Base-by-base conservation (phyloP, 129 eudicot species). In the Dittrichia graveolens region DNA sequence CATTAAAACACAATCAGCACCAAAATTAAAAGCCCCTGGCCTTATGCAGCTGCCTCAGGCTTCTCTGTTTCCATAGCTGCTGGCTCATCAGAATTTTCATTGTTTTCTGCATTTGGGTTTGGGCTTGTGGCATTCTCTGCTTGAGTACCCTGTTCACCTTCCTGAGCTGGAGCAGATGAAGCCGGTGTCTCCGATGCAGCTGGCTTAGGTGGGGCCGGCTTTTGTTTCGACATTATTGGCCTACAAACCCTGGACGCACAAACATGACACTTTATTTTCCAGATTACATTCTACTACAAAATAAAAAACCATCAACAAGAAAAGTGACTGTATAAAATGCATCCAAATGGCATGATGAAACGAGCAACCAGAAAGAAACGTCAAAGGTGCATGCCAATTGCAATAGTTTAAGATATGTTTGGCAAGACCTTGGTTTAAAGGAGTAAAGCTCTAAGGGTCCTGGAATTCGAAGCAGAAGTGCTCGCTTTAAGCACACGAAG, bases 121-220 rank as follows among this genome's bases (percentile, higher is more conserved):
- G 85, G 82, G 40, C 48, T 79, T 1, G 75, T 67, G 7, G 71
- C 79, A 2, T 77, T 85, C 67, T 81, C 65, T 12, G 58, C 16
- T 35, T 48, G 71, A 47, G 86, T 71, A 14, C 84, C 50, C 7
- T 80, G 50, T 50, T 85, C 87, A 9, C 84, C 72, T 15, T 80
- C 85, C 68, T 86, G 88, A 16, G 84, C 38, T 0, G 84, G 80
- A 44, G 92, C 77, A 14, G 89, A 88, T 16, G 96, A 81, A 0
- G 77, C 9, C 0, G 88, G 81, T 37, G 85, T 8, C 70, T 87
- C 97, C 0, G 98, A 92, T 7, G 92, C 48, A 6, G 92, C 77
- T 55, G 95, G 88, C 83, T 94, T 94, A 7, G 88, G 90, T 45
- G 97, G 97, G 24, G 88, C 92, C 5, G 97, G 97, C 86, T 88